phyloP scores from a whole-genome alignment of 176 grass and related monocot genomes.

The Tillandsia fasciculata region DNA sequence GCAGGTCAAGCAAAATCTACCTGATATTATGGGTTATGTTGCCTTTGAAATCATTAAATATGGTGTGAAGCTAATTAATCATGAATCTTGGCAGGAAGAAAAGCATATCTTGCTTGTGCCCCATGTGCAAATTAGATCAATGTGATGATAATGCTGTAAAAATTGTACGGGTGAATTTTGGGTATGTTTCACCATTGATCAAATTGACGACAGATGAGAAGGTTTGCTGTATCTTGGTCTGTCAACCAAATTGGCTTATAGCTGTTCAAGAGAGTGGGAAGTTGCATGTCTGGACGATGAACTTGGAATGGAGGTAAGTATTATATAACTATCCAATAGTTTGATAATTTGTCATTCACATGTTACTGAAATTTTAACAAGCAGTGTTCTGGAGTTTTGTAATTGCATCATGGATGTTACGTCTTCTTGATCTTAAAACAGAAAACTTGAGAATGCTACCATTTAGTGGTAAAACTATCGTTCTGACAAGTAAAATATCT shows the following conservation, averaged over 20 bases:
- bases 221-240: constrained; percentile 55
- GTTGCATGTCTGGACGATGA: constrained; percentile 82
- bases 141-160: constrained; percentile 50
- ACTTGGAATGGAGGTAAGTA: constrained; percentile 55
- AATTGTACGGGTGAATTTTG: constrained; percentile 59
- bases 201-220: constrained; percentile 51
- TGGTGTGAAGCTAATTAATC: constrained; percentile 20
- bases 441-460: no score
- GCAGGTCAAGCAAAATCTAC: constrained; percentile 50
- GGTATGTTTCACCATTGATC: constrained; percentile 51
- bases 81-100: constrained; percentile 38
- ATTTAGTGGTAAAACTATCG: no score
- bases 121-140: constrained; percentile 39
- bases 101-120: constrained; percentile 51
- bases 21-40: background rate
- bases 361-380: background rate
- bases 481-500: no score
- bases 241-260: constrained; percentile 68
- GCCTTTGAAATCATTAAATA: background rate
- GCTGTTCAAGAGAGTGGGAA: constrained; percentile 45
- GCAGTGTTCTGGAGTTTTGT: no score
- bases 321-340: constrained; percentile 1
- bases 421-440: no score
- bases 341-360: background rate
- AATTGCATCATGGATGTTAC: no score